Conservation (phyloP, 192 early-diverging fungal species). For the Linnemannia schmuckeri region DNA sequence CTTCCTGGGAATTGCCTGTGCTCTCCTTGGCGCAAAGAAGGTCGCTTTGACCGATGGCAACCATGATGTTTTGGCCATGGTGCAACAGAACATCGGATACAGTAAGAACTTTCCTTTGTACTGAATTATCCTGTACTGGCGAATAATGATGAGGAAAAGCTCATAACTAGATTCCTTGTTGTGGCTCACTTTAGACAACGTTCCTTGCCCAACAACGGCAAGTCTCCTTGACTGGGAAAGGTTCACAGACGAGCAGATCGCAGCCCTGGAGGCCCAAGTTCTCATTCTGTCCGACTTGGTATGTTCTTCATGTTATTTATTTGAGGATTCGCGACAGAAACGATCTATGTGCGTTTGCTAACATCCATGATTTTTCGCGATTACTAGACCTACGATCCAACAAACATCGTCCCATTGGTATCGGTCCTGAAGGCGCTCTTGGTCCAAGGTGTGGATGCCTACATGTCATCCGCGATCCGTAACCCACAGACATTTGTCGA, state of each 20-base stretch:
- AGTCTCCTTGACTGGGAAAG: slow-evolving; percentile 50
- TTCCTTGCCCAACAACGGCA: slow-evolving; percentile 28
- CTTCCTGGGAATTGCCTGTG: slow-evolving; percentile 46
- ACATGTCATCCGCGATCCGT: slow-evolving; percentile 54
- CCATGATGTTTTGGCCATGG: slow-evolving; percentile 41
- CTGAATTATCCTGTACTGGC: too few species aligned
- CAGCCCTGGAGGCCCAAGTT: slow-evolving; percentile 35
- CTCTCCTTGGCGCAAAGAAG: slow-evolving; percentile 36
- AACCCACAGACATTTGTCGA: slow-evolving; percentile 52
- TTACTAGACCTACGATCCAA: slow-evolving; percentile 46
- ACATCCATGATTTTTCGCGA: background rate
- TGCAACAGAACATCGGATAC: slow-evolving; percentile 36
- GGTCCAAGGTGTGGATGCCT: slow-evolving; percentile 37
- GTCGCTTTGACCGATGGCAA: slow-evolving; percentile 50
- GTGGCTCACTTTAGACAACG: slow-evolving; percentile 4
- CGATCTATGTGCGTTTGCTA: background rate
- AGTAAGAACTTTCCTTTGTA: slow-evolving; percentile 15
- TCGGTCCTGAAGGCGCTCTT: slow-evolving; percentile 42
- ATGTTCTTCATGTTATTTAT: background rate
- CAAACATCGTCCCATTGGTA: slow-evolving; percentile 44
- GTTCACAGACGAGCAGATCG: slow-evolving; percentile 50
- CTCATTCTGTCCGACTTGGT: slow-evolving; percentile 54
- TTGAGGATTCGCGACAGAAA: background rate
- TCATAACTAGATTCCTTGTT: background rate
- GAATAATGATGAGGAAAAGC: background rate